phyloP scores from a whole-genome alignment of 1,284 basidiomycete species.

The Lentinus polychrous region DNA sequence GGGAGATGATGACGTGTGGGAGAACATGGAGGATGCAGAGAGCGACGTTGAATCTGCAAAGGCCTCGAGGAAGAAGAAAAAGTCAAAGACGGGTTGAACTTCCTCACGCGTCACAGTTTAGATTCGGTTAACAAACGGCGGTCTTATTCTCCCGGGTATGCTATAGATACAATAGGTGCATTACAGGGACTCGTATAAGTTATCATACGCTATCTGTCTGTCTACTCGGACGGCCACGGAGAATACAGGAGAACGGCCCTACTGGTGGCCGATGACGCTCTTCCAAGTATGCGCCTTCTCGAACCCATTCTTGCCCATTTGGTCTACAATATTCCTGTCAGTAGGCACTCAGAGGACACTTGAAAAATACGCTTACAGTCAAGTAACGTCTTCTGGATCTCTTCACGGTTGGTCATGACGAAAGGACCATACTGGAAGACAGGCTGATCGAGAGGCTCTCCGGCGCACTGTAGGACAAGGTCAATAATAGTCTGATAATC shows the following conservation, averaged over 20 bases:
- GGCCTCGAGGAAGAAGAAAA: not conserved
- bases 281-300: slow-evolving; percentile 87
- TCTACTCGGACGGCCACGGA: not conserved
- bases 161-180: not conserved
- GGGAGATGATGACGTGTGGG: slow-evolving; percentile 45
- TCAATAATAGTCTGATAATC: not conserved
- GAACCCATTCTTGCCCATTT: slow-evolving; percentile 78
- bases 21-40: slow-evolving; percentile 27
- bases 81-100: not conserved
- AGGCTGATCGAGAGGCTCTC: slow-evolving; percentile 84
- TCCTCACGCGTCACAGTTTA: not conserved
- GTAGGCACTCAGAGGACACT: slow-evolving; percentile 1
- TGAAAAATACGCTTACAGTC: slow-evolving; percentile 56
- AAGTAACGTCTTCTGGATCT: slow-evolving; percentile 76
- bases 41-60: slow-evolving; percentile 21
- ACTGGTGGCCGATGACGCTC: slow-evolving; percentile 63
- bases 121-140: not conserved
- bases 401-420: slow-evolving; percentile 77
- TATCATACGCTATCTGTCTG: not conserved
- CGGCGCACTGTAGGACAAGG: slow-evolving; percentile 52
- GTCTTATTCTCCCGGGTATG: not conserved
- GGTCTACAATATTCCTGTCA: slow-evolving; percentile 38
- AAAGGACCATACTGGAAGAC: slow-evolving; percentile 87
- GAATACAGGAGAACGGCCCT: not conserved
- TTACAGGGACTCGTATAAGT: not conserved